These are phyloP conservation scores for Silybum marianum DNA, from an alignment of 129 eudicot species.

Conservation along the genomic window DNA sequence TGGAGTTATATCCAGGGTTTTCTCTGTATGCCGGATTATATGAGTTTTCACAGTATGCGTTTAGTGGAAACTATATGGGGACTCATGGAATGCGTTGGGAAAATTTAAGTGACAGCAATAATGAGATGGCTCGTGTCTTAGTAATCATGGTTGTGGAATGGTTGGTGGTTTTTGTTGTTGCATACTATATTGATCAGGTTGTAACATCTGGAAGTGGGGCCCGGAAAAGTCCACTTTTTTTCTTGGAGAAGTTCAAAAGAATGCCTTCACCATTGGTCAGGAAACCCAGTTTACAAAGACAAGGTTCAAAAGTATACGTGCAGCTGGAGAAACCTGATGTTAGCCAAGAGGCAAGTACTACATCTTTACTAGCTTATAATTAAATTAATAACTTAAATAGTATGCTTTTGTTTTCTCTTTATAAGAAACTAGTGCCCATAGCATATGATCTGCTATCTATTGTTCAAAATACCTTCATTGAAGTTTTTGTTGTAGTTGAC, in stretches of 20 bases:
- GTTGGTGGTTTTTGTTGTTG: constrained; percentile 63
- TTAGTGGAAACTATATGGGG: constrained; percentile 61
- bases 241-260: constrained; percentile 49
- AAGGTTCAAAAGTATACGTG: constrained; percentile 64
- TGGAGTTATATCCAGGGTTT: constrained; percentile 91
- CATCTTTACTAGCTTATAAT: neutral
- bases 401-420: no score
- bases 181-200: constrained; percentile 78
- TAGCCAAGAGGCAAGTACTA: constrained; percentile 65
- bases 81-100: constrained; percentile 84
- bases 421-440: neutral
- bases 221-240: constrained; percentile 58
- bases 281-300: constrained; percentile 62
- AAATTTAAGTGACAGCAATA: constrained; percentile 59
- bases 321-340: constrained; percentile 86
- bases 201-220: constrained; percentile 58
- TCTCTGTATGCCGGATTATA: constrained; percentile 76
- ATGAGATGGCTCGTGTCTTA: constrained; percentile 71
- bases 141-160: constrained; percentile 80
- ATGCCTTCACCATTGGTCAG: constrained; percentile 39
- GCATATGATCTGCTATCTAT: neutral
- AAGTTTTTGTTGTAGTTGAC: neutral
- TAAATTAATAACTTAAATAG: constrained; percentile 1
- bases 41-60: constrained; percentile 78
- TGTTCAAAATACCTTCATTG: neutral